phyloP scores from a whole-genome alignment of 495 filamentous ascomycete genomes.

The Daldinia childiae region DNA sequence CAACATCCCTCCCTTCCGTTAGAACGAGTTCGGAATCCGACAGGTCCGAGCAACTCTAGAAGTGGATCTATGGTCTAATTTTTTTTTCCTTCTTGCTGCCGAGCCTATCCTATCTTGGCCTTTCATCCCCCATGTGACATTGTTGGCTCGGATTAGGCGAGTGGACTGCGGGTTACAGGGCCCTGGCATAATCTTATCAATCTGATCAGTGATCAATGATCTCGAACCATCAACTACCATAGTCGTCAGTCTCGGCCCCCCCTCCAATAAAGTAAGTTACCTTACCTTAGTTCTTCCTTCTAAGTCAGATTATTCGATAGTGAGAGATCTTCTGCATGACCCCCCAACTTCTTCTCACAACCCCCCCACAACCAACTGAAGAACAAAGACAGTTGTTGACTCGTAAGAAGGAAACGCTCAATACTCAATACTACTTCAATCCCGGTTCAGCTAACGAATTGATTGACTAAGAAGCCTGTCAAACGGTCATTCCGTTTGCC shows the following conservation, averaged over 20 bases:
- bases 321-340: conserved; percentile 17
- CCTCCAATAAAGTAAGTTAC: background rate
- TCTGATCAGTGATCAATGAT: conserved; percentile 53
- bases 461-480: conserved; percentile 11
- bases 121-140: conserved; percentile 36
- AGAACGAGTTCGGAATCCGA: conserved; percentile 41
- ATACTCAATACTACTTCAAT: conserved; percentile 28
- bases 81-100: conserved; percentile 14
- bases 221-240: conserved; percentile 36
- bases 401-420: conserved; percentile 22
- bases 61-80: conserved; percentile 31
- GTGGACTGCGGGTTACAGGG: conserved; percentile 34
- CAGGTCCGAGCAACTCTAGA: conserved; percentile 37
- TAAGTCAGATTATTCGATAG: background rate
- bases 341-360: conserved; percentile 8
- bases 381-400: conserved; percentile 10
- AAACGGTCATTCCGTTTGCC: conserved; percentile 13
- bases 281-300: background rate
- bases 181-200: conserved; percentile 54
- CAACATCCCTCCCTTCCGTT: background rate
- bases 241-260: background rate
- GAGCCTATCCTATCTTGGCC: conserved; percentile 20
- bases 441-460: background rate
- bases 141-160: conserved; percentile 15
- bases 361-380: conserved; percentile 22